Evolutionary conservation across 306 rosid genomes (phyloP).

Genomic region (Astragalus membranaceus): DNA sequence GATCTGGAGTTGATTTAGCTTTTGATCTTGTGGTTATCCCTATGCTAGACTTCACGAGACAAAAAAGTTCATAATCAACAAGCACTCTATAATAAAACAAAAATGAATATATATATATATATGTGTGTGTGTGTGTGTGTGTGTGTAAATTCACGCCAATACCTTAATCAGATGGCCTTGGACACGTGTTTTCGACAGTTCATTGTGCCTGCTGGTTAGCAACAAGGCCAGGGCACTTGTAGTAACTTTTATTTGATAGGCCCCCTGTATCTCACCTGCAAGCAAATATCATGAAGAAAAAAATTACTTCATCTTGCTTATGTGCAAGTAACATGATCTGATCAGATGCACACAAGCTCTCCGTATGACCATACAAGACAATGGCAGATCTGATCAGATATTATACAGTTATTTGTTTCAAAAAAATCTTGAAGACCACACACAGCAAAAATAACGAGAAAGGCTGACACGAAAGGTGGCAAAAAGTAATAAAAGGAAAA

Average conservation of each 20-base stretch:
- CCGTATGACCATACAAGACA: not conserved
- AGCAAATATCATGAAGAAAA: conserved; percentile 8
- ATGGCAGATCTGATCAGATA: not conserved
- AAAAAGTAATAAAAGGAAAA: not conserved
- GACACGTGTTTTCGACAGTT: conserved; percentile 54
- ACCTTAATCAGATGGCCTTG: conserved; percentile 77
- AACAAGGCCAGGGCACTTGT: conserved; percentile 84
- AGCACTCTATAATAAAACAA: conserved; percentile 3
- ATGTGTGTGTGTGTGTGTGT: not conserved
- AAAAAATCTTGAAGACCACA: not conserved
- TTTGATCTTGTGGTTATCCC: conserved; percentile 90
- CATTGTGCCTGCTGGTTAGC: conserved; percentile 56
- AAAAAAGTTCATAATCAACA: conserved; percentile 21
- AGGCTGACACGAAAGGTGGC: not conserved
- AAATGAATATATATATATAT: not conserved
- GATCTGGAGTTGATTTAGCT: conserved; percentile 85
- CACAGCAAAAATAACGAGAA: not conserved
- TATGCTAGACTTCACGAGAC: conserved; percentile 39
- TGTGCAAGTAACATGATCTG: not conserved
- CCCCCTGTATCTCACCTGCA: conserved; percentile 89
- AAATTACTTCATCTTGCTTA: not conserved
- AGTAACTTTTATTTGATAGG: conserved; percentile 89
- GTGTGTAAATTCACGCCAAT: not conserved
- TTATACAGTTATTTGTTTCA: not conserved
- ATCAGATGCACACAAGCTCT: not conserved